Conservation (phyloP, 148 eudicot species). For the Chenopodium berlandieri region DNA sequence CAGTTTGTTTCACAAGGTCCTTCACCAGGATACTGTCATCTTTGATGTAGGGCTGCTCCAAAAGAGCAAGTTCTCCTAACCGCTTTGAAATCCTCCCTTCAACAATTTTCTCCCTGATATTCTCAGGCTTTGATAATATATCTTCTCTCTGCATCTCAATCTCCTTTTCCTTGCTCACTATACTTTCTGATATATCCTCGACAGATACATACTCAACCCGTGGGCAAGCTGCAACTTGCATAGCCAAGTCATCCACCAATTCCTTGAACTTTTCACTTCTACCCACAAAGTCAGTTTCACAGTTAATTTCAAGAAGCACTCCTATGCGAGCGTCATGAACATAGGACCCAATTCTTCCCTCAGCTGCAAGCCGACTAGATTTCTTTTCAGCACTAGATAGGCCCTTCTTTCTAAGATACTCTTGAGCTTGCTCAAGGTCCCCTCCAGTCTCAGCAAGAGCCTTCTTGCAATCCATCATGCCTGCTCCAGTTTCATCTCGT, state of each 20-base stretch:
- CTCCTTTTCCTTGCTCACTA: constrained; percentile 62
- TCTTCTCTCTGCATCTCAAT: constrained; percentile 98
- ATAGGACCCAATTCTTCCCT: constrained; percentile 92
- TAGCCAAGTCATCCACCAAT: constrained; percentile 91
- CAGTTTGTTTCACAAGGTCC: constrained; percentile 90
- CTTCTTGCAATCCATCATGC: constrained; percentile 99
- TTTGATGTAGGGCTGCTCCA: constrained; percentile 85
- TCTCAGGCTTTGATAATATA: constrained; percentile 76
- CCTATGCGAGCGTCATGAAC: constrained; percentile 95
- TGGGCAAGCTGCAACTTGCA: constrained; percentile 94
- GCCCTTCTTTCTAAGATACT: constrained; percentile 92
- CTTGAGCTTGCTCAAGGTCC: constrained; percentile 85
- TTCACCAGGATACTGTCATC: constrained; percentile 75
- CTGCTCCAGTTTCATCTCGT: constrained; percentile 93
- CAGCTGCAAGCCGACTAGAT: constrained; percentile 84
- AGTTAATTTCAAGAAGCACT: constrained; percentile 87
- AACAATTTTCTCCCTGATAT: constrained; percentile 78
- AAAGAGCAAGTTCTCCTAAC: constrained; percentile 91
- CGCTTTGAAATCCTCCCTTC: constrained; percentile 87
- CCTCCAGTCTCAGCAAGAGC: constrained; percentile 93
- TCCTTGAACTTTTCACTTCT: constrained; percentile 83
- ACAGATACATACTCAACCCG: constrained; percentile 72
- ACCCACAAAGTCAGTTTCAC: constrained; percentile 94
- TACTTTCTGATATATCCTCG: constrained; percentile 68
- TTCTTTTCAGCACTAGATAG: constrained; percentile 91